Percentiles rank a stretch among this genome's conserved stretches.
Evolutionary conservation across 495 filamentous ascomycete genomes (phyloP).

Genomic region (Neurospora sp.): DNA sequence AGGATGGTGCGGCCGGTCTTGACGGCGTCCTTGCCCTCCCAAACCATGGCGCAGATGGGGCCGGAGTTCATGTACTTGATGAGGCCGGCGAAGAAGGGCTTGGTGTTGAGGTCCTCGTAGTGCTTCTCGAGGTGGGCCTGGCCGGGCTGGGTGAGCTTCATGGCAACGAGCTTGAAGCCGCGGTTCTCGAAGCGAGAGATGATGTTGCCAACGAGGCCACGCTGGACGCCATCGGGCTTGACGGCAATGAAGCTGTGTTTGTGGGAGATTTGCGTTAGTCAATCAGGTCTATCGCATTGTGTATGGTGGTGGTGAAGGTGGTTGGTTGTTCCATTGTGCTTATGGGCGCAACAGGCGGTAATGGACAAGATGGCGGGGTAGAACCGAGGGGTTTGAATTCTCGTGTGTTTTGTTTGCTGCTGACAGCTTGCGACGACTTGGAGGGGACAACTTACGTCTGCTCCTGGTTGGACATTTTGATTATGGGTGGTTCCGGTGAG

Average conservation of each 20-base stretch:
- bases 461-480: conserved; percentile 71
- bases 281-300: conserved; percentile 14
- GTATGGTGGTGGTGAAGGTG: neutral
- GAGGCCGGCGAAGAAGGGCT: conserved; percentile 94
- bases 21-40: conserved; percentile 94
- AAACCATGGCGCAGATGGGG: conserved; percentile 97
- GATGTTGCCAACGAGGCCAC: conserved; percentile 93
- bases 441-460: conserved; percentile 67
- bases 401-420: neutral
- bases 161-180: conserved; percentile 94
- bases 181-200: conserved; percentile 94
- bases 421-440: neutral
- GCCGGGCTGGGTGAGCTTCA: conserved; percentile 84
- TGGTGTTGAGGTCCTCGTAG: conserved; percentile 83
- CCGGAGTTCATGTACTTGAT: conserved; percentile 93
- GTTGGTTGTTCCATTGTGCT: conserved; percentile 1
- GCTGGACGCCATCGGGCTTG: conserved; percentile 99
- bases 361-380: conserved; percentile 17
- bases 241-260: conserved; percentile 85
- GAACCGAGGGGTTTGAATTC: conserved; percentile 15
- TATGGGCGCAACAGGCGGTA: neutral
- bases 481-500: conserved; percentile 25
- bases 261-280: conserved; percentile 32
- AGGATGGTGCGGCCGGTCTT: conserved; percentile 95
- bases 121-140: conserved; percentile 95